phyloP scores from a whole-genome alignment of 1,139 yeast genomes.

The Petasospora rhodanensis region DNA sequence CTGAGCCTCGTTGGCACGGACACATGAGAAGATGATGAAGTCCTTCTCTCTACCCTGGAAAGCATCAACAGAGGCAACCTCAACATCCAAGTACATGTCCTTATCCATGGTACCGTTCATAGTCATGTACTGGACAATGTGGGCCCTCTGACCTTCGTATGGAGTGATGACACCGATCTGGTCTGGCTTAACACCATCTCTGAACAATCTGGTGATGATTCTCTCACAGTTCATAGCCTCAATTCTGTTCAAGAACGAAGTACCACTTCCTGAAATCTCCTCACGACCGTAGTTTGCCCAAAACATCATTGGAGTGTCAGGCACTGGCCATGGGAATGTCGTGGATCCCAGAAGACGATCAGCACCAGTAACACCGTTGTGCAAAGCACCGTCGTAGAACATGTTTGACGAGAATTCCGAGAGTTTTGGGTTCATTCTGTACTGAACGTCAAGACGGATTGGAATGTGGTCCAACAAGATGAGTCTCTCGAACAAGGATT shows the following conservation, averaged over 20 bases:
- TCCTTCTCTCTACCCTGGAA: conserved; percentile 97
- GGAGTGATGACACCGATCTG: conserved; percentile 95
- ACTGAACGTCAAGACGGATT: conserved; percentile 83
- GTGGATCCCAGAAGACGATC: conserved; percentile 55
- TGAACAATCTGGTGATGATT: conserved; percentile 66
- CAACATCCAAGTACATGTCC: conserved; percentile 66
- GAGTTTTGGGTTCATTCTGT: conserved; percentile 89
- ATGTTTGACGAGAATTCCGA: conserved; percentile 87
- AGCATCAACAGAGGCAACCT: conserved; percentile 91
- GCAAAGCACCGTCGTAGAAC: conserved; percentile 91
- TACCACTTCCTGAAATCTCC: conserved; percentile 79
- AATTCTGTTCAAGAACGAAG: conserved; percentile 79
- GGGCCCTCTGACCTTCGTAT: conserved; percentile 90
- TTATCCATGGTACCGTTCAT: conserved; percentile 66
- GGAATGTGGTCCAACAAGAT: conserved; percentile 85
- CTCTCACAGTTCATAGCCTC: conserved; percentile 92
- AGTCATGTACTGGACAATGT: conserved; percentile 73
- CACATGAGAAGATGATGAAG: conserved; percentile 83
- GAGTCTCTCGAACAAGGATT: conserved; percentile 81
- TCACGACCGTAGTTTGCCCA: conserved; percentile 91
- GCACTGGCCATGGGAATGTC: conserved; percentile 87
- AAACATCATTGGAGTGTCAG: conserved; percentile 85
- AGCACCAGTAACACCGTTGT: conserved; percentile 81
- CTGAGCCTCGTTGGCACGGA: conserved; percentile 81
- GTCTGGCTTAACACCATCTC: conserved; percentile 73